A percentile compares a stretch with the other conserved stretches of the same genome.
Conservation (phyloP, 306 rosid species). For the Gleditsia sinensis region DNA sequence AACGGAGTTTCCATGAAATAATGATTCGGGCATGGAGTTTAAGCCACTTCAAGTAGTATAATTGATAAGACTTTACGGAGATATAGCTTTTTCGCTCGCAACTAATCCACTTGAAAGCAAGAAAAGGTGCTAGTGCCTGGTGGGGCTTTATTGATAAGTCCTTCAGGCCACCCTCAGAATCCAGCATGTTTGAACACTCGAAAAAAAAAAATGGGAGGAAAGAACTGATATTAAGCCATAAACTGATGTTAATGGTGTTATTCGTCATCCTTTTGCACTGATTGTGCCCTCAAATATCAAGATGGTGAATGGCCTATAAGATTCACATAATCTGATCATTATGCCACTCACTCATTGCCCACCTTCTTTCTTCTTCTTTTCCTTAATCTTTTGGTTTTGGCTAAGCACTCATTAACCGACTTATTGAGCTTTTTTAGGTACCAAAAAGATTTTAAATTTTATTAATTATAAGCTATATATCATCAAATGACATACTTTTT, state of each 20-base stretch:
- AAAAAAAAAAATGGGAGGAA: background rate
- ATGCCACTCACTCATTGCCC: too few species aligned
- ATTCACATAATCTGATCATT: background rate
- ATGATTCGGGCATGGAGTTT: background rate
- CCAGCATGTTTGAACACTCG: background rate
- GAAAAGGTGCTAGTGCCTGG: conserved; percentile 9
- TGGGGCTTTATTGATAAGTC: conserved; percentile 19
- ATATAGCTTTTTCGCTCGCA: background rate
- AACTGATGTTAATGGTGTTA: conserved; percentile 20
- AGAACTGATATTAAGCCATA: background rate
- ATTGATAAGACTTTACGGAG: background rate
- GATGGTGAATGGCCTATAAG: background rate
- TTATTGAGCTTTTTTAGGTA: background rate
- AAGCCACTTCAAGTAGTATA: background rate
- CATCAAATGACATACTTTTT: too few species aligned
- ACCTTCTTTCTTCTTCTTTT: background rate
- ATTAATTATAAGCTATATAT: too few species aligned
- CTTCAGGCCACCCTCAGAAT: background rate
- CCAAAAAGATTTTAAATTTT: too few species aligned
- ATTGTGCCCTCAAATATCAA: background rate
- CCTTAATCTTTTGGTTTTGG: background rate
- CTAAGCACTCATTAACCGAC: background rate
- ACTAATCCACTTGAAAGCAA: conserved; percentile 15
- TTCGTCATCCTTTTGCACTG: conserved; percentile 23
- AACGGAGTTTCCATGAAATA: conserved; percentile 1